Percentiles rank a stretch among this genome's conserved stretches.
These are phyloP conservation scores for Sporothrix inflata DNA, from an alignment of 2,329 filamentous ascomycete species.

Conservation along the genomic window DNA sequence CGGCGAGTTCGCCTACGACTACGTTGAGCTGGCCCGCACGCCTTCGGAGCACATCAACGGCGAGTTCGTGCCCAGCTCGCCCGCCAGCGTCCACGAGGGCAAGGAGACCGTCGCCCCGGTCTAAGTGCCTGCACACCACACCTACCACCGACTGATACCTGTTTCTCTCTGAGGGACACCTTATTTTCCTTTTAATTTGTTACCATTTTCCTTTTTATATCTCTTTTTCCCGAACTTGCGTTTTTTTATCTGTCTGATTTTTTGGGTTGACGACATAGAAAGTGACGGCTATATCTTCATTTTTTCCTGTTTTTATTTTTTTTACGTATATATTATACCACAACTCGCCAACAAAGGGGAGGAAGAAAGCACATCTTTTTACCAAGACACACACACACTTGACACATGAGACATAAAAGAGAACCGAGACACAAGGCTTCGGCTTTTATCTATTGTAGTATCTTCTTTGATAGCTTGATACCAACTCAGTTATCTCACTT, in stretches of 20 bases:
- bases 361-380: constrained; percentile 18
- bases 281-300: constrained; percentile 23
- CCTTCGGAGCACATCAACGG: constrained; percentile 28
- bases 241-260: not conserved
- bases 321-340: constrained; percentile 29
- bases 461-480: not conserved
- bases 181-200: constrained; percentile 18
- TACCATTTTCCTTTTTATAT: not conserved
- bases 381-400: constrained; percentile 1
- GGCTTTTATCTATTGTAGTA: constrained; percentile 14
- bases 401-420: constrained; percentile 7
- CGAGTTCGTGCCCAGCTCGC: constrained; percentile 27
- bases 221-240: constrained; percentile 7
- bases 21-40: constrained; percentile 74
- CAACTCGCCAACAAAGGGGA: constrained; percentile 21
- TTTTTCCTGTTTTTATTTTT: not conserved
- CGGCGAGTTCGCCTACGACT: constrained; percentile 94
- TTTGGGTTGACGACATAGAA: constrained; percentile 26
- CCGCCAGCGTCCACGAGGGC: constrained; percentile 29
- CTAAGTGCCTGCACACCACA: not conserved
- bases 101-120: constrained; percentile 25
- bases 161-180: not conserved
- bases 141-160: constrained; percentile 13
- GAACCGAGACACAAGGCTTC: constrained; percentile 1
- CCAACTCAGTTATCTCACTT: not conserved